Evolutionary conservation across 805 yeast species (phyloP).

Genomic region (Yamadazyma nakazawae): DNA sequence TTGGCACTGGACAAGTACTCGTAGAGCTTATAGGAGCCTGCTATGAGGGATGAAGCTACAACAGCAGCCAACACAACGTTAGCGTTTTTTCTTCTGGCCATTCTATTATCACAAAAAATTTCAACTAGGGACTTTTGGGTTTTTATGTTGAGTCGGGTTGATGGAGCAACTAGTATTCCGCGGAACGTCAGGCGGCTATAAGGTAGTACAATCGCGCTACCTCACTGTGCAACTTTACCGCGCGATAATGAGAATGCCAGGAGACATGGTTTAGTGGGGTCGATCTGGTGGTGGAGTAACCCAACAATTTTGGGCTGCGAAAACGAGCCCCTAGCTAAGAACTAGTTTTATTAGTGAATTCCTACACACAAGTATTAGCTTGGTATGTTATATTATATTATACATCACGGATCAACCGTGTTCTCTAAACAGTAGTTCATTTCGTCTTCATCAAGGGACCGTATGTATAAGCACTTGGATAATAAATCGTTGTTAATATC

Average conservation of each 20-base stretch:
- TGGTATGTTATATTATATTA: neutral
- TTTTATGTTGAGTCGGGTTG: slow-evolving; percentile 1
- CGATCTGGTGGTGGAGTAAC: neutral
- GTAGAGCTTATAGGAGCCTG: slow-evolving; percentile 33
- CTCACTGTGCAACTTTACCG: too few relatives aligned
- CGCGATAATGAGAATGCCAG: neutral
- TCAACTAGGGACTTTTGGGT: neutral
- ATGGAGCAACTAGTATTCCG: neutral
- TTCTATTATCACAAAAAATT: neutral
- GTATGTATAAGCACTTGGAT: slow-evolving; percentile 80
- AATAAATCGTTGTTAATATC: slow-evolving; percentile 58
- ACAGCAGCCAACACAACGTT: slow-evolving; percentile 30
- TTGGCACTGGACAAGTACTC: slow-evolving; percentile 12
- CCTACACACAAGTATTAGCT: neutral
- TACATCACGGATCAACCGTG: slow-evolving; percentile 1
- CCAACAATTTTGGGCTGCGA: slow-evolving; percentile 4
- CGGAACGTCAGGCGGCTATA: too few relatives aligned
- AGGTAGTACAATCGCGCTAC: too few relatives aligned
- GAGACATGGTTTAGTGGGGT: neutral
- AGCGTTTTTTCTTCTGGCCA: slow-evolving; percentile 22
- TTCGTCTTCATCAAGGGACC: slow-evolving; percentile 70
- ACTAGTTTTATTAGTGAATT: neutral
- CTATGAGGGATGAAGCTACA: slow-evolving; percentile 33
- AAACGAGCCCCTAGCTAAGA: neutral
- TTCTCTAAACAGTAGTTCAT: slow-evolving; percentile 37